Evolutionary conservation across 768 basidiomycete species (phyloP).

Genomic region (Panaeolus papilionaceus): DNA sequence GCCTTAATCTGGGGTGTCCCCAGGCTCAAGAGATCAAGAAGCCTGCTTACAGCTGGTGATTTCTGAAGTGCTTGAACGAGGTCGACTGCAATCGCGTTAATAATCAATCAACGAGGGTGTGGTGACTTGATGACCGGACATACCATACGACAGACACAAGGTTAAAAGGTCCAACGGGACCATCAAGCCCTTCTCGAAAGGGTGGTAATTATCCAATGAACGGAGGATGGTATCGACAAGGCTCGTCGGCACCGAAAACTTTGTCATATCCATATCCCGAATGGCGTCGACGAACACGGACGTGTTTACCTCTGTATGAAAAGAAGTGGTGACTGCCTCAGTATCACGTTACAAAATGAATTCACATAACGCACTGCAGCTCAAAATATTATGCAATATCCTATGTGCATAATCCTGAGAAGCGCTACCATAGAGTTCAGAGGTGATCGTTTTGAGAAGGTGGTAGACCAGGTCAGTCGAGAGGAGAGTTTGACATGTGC

Average conservation of each 20-base stretch:
- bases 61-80: constrained; percentile 6
- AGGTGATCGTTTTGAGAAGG: neutral
- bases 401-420: neutral
- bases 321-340: neutral
- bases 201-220: neutral
- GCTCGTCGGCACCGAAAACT: neutral
- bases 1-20: neutral
- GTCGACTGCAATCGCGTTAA: neutral
- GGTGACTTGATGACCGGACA: neutral
- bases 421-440: neutral
- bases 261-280: neutral
- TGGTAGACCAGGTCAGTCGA: constrained; percentile 7
- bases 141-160: neutral
- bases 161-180: neutral
- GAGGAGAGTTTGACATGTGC: neutral
- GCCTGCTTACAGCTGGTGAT: neutral
- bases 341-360: neutral
- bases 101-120: neutral
- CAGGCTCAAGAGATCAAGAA: neutral
- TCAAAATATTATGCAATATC: constrained; percentile 1
- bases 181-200: neutral
- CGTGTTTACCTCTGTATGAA: neutral
- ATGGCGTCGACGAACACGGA: neutral
- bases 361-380: neutral
- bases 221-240: neutral